Evolutionary conservation across 164 flowering plant genomes (phyloP).

Genomic region (Vitis rotundifolia): DNA sequence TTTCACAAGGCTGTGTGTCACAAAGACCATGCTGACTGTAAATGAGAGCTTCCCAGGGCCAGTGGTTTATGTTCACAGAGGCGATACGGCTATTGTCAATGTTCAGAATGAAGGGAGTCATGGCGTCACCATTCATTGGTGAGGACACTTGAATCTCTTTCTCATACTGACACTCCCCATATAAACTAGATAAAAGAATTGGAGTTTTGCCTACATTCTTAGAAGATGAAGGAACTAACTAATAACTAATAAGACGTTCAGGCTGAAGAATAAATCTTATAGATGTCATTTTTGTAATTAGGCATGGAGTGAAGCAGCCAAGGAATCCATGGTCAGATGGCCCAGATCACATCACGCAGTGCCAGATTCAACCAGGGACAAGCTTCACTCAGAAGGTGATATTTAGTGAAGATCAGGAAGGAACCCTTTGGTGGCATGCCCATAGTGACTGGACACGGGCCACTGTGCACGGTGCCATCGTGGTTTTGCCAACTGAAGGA

Average conservation of each 20-base stretch:
- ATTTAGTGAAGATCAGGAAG: constrained; percentile 28
- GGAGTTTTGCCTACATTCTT: too few relatives aligned
- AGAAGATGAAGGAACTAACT: too few relatives aligned
- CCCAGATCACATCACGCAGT: constrained; percentile 42
- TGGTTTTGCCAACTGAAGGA: constrained; percentile 27
- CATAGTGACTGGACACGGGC: constrained; percentile 51
- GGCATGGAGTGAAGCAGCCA: constrained; percentile 56
- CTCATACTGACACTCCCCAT: too few relatives aligned
- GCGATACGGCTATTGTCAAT: constrained; percentile 11
- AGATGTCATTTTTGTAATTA: neutral
- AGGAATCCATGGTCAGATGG: constrained; percentile 55
- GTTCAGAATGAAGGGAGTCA: constrained; percentile 3
- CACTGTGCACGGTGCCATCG: constrained; percentile 50
- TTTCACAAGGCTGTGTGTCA: constrained; percentile 13
- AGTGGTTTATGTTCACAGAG: constrained; percentile 6
- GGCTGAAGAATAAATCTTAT: too few relatives aligned
- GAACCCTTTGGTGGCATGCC: constrained; percentile 58
- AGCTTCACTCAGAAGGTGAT: constrained; percentile 28
- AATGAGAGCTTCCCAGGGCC: constrained; percentile 22
- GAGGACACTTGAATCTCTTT: too few relatives aligned
- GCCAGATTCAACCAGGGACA: constrained; percentile 34
- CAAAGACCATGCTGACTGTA: constrained; percentile 12
- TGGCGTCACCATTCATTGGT: too few relatives aligned
- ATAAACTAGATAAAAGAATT: too few relatives aligned
- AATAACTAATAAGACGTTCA: too few relatives aligned